A percentile compares a stretch with the other conserved stretches of the same genome.
phyloP scores from a whole-genome alignment of 1,284 basidiomycete species.

The Heterobasidion parviporum region DNA sequence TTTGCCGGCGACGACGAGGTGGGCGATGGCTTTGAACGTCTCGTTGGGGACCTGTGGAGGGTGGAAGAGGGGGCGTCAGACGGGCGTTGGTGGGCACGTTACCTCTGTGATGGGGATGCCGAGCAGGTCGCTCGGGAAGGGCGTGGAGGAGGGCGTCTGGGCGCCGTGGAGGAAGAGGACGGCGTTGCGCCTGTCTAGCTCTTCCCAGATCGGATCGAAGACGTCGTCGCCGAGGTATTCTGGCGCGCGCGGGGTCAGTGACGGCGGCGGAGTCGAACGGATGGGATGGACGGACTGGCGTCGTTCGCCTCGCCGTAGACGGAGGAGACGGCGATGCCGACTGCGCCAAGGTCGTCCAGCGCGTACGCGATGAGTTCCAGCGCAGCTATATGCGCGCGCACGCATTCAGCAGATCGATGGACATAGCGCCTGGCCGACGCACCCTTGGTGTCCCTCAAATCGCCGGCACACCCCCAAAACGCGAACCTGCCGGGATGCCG shows the following conservation, averaged over 20 bases:
- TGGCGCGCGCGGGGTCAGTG: constrained; percentile 17
- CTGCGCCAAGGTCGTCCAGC: constrained; percentile 48
- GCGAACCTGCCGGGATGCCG: constrained; percentile 48
- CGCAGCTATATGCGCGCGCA: constrained; percentile 28
- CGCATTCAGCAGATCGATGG: neutral
- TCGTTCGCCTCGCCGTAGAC: constrained; percentile 41
- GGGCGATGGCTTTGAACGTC: constrained; percentile 70
- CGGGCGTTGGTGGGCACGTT: neutral
- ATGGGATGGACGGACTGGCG: constrained; percentile 13
- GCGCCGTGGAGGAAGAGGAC: constrained; percentile 66
- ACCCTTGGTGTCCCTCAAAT: constrained; percentile 54
- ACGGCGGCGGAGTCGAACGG: neutral
- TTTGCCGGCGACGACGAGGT: constrained; percentile 61
- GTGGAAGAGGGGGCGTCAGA: neutral
- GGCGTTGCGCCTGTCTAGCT: constrained; percentile 45
- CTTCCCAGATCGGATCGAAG: constrained; percentile 59
- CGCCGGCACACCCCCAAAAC: constrained; percentile 58
- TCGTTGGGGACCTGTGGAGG: constrained; percentile 58
- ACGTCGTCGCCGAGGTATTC: constrained; percentile 56
- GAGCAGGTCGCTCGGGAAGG: constrained; percentile 50
- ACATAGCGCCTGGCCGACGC: neutral
- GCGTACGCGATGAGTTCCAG: constrained; percentile 49
- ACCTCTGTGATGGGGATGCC: constrained; percentile 66
- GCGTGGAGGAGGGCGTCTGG: constrained; percentile 53
- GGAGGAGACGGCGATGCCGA: constrained; percentile 55